Evolutionary conservation across 2,329 filamentous ascomycete genomes (phyloP), one percentile per base, ranked within the genome.

Genomic region (Arthrobotrys conoides): DNA sequence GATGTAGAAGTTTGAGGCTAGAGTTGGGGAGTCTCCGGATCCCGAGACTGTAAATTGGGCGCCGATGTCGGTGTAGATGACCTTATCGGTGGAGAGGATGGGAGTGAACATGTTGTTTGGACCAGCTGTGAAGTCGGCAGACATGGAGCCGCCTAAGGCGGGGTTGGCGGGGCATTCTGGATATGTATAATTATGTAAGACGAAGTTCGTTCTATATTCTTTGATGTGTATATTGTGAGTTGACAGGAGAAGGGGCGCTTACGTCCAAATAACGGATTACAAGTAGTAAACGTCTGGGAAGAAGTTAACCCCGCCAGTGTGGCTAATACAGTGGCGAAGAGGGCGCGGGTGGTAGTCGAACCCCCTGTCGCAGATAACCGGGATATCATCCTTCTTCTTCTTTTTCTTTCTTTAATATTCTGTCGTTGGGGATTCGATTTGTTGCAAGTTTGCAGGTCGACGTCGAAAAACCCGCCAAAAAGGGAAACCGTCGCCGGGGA

Each of bases 1-100:
- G 86, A 99, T 97, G 87, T 97, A 98, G 89, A 97, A 98, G 82
- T 96, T 90, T 79, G 94, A 97, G 80, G 89, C 88, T 79, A 99
- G 89, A 84, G 95, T 92, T 0, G 96, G 96, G 2, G 93, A 89
- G 83, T 99, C 93, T 72, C 95, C 94, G 64, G 90, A 88, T 83
- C 90, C 86, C 66, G 89, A 85, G 66, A 99, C 91, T 27, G 93
- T 94, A 84, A 99, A 96, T 16, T 89, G 89, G 27, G 89, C 94
- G 76, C 96, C 96, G 83, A 94, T 89, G 71, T 87, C 87, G 83
- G 88, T 89, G 86, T 97, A 98, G 0, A 90, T 90, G 2, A 93
- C 90, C 18, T 87, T 88, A 67, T 92, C 91, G 4, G 91, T 10
- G 16, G 67, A 71, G 44, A 71, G 38, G 59, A 44, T 57, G n/a